Conservation (phyloP, 805 yeast species). For the Ogataea ramenticola region DNA sequence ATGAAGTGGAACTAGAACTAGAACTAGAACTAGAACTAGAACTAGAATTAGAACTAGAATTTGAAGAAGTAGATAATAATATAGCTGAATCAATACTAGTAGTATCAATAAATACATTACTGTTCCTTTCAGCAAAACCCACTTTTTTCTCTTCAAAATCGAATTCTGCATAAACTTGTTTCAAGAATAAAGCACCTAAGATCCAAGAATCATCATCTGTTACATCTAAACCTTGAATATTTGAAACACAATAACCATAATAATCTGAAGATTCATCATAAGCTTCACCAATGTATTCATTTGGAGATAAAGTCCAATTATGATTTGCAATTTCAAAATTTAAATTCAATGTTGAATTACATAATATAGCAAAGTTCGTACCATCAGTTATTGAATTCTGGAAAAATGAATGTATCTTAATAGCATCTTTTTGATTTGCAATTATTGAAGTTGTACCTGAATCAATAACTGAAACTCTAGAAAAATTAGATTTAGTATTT, state of each 20-base stretch:
- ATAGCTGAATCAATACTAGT: too few relatives aligned
- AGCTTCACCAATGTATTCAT: slow-evolving; percentile 41
- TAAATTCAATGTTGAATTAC: slow-evolving; percentile 40
- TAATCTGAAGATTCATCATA: slow-evolving; percentile 30
- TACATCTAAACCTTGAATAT: slow-evolving; percentile 48
- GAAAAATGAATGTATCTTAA: slow-evolving; percentile 45
- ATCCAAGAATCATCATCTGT: slow-evolving; percentile 44
- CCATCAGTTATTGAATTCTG: slow-evolving; percentile 46
- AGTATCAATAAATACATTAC: slow-evolving; percentile 19
- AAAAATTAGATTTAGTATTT: slow-evolving; percentile 13
- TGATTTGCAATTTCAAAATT: slow-evolving; percentile 34
- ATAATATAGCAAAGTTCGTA: slow-evolving; percentile 53
- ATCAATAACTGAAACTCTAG: slow-evolving; percentile 47
- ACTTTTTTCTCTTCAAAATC: slow-evolving; percentile 42
- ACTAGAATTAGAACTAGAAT: too few relatives aligned
- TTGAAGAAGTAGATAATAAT: too few relatives aligned
- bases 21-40: too few relatives aligned
- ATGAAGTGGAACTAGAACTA: slow-evolving; percentile 2
- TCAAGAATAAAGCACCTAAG: slow-evolving; percentile 56
- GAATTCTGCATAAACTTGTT: slow-evolving; percentile 48
- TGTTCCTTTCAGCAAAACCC: slow-evolving; percentile 46
- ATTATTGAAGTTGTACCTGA: slow-evolving; percentile 62
- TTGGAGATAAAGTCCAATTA: slow-evolving; percentile 37
- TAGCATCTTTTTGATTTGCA: slow-evolving; percentile 48
- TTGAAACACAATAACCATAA: slow-evolving; percentile 53